Percentiles rank a stretch among this genome's conserved stretches.
Evolutionary conservation across 441 rosid species (phyloP).

Genomic region (Erodium texanum): DNA sequence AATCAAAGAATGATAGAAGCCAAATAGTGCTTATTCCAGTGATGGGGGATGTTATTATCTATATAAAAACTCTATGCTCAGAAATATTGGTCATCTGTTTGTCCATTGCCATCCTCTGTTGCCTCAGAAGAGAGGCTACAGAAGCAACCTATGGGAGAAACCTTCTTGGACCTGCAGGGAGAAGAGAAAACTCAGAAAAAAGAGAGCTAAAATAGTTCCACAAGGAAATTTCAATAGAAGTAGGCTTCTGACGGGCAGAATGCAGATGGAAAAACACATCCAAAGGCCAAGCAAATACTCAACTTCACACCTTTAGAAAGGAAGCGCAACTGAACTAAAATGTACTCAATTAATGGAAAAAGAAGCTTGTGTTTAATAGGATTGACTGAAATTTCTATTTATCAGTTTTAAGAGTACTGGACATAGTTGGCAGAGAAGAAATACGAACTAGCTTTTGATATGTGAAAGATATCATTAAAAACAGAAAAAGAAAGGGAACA

Average conservation of each 20-base stretch:
- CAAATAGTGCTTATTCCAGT: no score
- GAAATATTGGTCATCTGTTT: slow-evolving; percentile 70
- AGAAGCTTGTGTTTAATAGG: neutral
- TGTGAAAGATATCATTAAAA: neutral
- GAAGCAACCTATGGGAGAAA: slow-evolving; percentile 71
- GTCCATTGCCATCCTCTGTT: slow-evolving; percentile 45
- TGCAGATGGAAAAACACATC: neutral
- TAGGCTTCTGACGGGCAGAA: neutral
- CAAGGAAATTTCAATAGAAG: slow-evolving; percentile 1
- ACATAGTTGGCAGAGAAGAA: neutral
- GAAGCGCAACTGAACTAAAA: neutral
- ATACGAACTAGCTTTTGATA: neutral
- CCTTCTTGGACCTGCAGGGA: slow-evolving; percentile 67
- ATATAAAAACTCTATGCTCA: slow-evolving; percentile 51
- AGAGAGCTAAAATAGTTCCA: slow-evolving; percentile 14
- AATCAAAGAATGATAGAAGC: no score
- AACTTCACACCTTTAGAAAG: neutral
- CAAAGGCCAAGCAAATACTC: neutral
- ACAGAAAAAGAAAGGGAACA: neutral
- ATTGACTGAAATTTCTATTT: neutral
- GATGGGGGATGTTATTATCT: no score
- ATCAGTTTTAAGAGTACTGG: neutral
- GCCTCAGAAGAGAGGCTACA: slow-evolving; percentile 51
- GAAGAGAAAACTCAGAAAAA: slow-evolving; percentile 8
- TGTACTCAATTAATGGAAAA: neutral